These are phyloP conservation scores for Fusarium agapanthi DNA, from an alignment of 2,329 filamentous ascomycete genomes.

Conservation along the genomic window DNA sequence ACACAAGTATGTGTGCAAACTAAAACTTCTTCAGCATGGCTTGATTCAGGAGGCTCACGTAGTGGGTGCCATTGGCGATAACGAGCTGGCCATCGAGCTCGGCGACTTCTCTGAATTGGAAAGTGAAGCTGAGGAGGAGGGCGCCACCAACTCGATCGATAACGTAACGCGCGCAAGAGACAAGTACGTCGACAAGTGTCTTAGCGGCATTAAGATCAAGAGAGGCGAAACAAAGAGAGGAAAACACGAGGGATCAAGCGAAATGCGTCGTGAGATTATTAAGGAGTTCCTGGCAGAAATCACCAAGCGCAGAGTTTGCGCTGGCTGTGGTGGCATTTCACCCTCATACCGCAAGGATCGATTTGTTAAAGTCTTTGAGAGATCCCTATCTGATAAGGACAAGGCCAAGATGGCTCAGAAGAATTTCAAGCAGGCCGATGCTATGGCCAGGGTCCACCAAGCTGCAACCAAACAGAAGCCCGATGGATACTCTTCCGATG, in stretches of 20 bases:
- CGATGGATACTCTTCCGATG: slow-evolving; percentile 64
- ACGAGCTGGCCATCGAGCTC: slow-evolving; percentile 50
- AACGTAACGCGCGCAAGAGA: slow-evolving; percentile 62
- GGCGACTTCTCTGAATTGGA: slow-evolving; percentile 51
- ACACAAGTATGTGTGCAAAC: slow-evolving; percentile 82
- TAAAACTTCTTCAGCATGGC: slow-evolving; percentile 86
- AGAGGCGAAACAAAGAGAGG: slow-evolving; percentile 62
- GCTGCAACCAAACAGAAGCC: slow-evolving; percentile 51
- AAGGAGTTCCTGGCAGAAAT: slow-evolving; percentile 84
- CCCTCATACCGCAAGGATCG: slow-evolving; percentile 89
- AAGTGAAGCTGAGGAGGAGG: slow-evolving; percentile 72
- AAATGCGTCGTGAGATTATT: slow-evolving; percentile 78
- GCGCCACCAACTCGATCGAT: slow-evolving; percentile 59
- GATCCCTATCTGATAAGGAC: slow-evolving; percentile 77
- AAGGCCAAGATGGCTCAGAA: slow-evolving; percentile 78
- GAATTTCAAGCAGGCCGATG: slow-evolving; percentile 73
- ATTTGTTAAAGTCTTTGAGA: slow-evolving; percentile 93
- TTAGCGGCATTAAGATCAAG: slow-evolving; percentile 66
- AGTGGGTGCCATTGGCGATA: slow-evolving; percentile 62
- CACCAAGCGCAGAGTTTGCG: slow-evolving; percentile 74
- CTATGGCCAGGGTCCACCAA: slow-evolving; percentile 61
- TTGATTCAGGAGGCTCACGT: slow-evolving; percentile 74
- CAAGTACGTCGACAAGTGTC: slow-evolving; percentile 76
- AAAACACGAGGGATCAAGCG: slow-evolving; percentile 85
- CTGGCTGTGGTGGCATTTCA: slow-evolving; percentile 72